phyloP scores from a whole-genome alignment of 441 rosid genomes.

The Sinapis alba region DNA sequence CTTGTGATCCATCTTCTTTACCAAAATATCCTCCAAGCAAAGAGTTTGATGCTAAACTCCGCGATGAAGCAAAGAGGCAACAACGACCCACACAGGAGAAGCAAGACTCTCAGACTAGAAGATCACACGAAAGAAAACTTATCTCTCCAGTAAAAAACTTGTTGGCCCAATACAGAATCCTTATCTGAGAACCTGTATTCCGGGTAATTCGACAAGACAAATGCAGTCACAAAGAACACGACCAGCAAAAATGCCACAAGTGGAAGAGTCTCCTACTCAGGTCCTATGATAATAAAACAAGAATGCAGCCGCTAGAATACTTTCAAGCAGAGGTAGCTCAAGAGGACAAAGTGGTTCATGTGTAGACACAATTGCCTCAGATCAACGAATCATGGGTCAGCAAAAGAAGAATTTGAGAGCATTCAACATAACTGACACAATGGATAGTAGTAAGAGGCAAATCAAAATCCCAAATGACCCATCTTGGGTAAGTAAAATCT shows the following conservation, averaged over 20 bases:
- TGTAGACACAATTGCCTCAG: background rate
- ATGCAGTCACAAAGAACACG: too few relatives aligned
- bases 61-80: conserved; percentile 61
- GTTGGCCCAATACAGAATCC: conserved; percentile 52
- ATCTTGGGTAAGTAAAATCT: conserved; percentile 32
- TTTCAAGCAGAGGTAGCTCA: conserved; percentile 46
- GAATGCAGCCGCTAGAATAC: conserved; percentile 37
- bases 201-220: conserved; percentile 53
- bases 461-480: conserved; percentile 4
- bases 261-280: conserved; percentile 64
- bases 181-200: conserved; percentile 54
- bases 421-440: conserved; percentile 37
- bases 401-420: conserved; percentile 36
- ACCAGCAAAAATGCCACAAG: conserved; percentile 48
- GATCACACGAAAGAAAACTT: conserved; percentile 42
- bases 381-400: conserved; percentile 36
- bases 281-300: conserved; percentile 61
- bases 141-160: conserved; percentile 36
- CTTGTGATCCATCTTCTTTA: conserved; percentile 66
- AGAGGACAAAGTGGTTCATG: conserved; percentile 49
- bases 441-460: conserved; percentile 28
- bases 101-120: conserved; percentile 45
- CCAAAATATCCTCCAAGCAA: conserved; percentile 70
- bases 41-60: too few relatives aligned
- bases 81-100: conserved; percentile 42